phyloP scores from a whole-genome alignment of 2,329 filamentous ascomycete genomes.

The Paramyrothecium sp. region DNA sequence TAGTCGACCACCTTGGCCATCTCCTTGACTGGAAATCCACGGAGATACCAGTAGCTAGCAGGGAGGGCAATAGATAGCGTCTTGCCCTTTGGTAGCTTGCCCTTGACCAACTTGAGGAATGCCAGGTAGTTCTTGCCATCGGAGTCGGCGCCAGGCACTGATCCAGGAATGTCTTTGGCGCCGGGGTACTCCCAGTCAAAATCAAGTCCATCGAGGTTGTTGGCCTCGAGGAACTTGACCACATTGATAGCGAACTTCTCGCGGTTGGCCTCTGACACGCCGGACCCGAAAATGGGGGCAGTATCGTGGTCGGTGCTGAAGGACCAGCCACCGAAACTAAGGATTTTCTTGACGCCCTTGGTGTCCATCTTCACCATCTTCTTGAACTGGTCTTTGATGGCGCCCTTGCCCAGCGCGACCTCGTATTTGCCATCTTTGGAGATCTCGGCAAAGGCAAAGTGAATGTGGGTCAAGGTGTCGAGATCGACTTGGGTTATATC shows the following conservation, averaged over 20 bases:
- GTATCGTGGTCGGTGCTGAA: slow-evolving; percentile 35
- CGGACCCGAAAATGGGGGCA: slow-evolving; percentile 34
- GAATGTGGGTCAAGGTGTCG: neutral
- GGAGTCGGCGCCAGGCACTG: slow-evolving; percentile 15
- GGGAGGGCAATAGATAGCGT: slow-evolving; percentile 20
- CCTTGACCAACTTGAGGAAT: slow-evolving; percentile 20
- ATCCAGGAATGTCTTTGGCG: slow-evolving; percentile 21
- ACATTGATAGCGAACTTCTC: slow-evolving; percentile 25
- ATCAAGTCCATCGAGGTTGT: slow-evolving; percentile 30
- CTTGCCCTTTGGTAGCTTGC: slow-evolving; percentile 9
- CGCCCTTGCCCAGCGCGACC: neutral
- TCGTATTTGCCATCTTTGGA: neutral
- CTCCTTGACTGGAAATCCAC: slow-evolving; percentile 23
- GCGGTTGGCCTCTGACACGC: slow-evolving; percentile 26
- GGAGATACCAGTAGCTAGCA: slow-evolving; percentile 30
- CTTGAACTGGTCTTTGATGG: neutral
- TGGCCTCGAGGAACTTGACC: slow-evolving; percentile 30
- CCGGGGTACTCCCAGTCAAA: slow-evolving; percentile 39
- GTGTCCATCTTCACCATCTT: neutral
- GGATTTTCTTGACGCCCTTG: slow-evolving; percentile 27
- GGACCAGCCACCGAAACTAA: slow-evolving; percentile 44
- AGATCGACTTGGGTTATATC: neutral
- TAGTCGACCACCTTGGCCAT: slow-evolving; percentile 24
- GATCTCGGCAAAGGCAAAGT: neutral
- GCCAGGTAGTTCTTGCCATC: slow-evolving; percentile 29